Conservation (phyloP, 1,284 basidiomycete species). For the Hortiboletus rubellus region DNA sequence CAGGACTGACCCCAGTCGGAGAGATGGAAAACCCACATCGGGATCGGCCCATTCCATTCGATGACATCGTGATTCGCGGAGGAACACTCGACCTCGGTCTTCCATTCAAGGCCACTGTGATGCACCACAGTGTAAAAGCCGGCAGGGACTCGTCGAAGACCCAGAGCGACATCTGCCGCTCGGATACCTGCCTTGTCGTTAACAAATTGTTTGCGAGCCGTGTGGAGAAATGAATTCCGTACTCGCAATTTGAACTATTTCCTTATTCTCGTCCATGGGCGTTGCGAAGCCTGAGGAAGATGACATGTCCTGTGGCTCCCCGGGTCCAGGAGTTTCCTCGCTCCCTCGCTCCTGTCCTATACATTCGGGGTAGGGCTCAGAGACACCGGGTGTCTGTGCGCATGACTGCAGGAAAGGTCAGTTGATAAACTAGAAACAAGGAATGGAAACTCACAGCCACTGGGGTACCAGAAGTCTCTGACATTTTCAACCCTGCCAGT, state of each 20-base stretch:
- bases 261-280: background rate
- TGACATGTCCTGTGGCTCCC: background rate
- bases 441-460: too few relatives aligned
- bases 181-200: background rate
- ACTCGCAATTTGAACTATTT: background rate
- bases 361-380: too few relatives aligned
- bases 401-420: background rate
- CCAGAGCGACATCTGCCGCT: background rate
- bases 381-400: background rate
- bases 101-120: background rate
- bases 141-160: background rate
- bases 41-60: background rate
- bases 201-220: background rate
- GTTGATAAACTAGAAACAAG: background rate
- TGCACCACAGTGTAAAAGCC: background rate
- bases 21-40: background rate
- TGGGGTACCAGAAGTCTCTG: too few relatives aligned
- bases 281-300: background rate
- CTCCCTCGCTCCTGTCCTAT: background rate
- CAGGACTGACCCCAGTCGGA: background rate
- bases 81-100: background rate
- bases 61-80: background rate
- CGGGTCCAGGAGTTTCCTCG: background rate
- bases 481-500: too few relatives aligned
- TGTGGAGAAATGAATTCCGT: background rate